Conservation (phyloP, 441 rosid genomes). For the Mallotus japonicus region DNA sequence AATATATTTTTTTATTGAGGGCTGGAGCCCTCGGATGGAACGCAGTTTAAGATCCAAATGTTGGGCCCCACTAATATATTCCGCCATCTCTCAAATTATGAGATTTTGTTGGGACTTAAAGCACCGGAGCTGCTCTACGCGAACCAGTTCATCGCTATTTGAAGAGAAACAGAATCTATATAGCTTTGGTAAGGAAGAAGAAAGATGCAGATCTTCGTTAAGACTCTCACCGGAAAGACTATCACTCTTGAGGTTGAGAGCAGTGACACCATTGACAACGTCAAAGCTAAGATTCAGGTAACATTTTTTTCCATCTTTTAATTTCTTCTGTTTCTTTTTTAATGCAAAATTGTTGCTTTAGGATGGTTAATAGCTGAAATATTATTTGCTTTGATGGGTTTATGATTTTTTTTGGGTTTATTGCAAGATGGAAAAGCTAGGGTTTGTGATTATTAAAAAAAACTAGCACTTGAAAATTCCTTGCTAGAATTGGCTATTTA, state of each 20-base stretch:
- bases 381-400: constrained; percentile 12
- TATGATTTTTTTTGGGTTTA: not conserved
- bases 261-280: constrained; percentile 86
- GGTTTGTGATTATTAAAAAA: not conserved
- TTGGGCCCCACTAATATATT: too few relatives aligned
- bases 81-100: too few relatives aligned
- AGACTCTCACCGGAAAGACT: constrained; percentile 83
- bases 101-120: too few relatives aligned
- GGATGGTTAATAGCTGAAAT: not conserved
- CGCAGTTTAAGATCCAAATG: too few relatives aligned
- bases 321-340: not conserved
- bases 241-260: constrained; percentile 73
- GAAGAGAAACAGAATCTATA: too few relatives aligned
- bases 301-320: not conserved
- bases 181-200: not conserved
- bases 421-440: not conserved
- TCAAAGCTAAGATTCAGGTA: constrained; percentile 86
- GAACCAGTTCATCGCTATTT: not conserved
- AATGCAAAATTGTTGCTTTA: not conserved
- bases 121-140: not conserved
- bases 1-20: too few relatives aligned
- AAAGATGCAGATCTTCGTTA: constrained; percentile 86
- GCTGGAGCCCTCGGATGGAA: too few relatives aligned
- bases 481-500: too few relatives aligned
- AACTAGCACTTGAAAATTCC: too few relatives aligned